Evolutionary conservation across 1,284 basidiomycete species (phyloP).

Genomic region (Gomphus sp.): DNA sequence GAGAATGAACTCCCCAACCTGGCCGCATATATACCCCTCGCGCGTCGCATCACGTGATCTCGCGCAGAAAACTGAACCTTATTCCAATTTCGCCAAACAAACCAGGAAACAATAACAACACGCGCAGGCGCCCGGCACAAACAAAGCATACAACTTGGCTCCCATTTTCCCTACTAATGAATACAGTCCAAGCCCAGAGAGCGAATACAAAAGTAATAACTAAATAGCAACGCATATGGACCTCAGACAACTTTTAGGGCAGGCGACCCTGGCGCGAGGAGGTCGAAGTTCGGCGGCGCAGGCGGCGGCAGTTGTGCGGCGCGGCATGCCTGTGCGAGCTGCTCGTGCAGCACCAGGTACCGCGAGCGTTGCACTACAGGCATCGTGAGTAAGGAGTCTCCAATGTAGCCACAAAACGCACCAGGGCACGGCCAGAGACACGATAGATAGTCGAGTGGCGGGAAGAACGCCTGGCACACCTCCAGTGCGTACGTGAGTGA

Average conservation of each 20-base stretch:
- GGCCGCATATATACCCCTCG: neutral
- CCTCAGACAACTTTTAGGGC: constrained; percentile 6
- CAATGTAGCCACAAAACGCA: constrained; percentile 21
- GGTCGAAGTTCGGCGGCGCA: constrained; percentile 11
- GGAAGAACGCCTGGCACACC: constrained; percentile 51
- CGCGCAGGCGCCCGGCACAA: neutral
- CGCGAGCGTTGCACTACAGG: constrained; percentile 42
- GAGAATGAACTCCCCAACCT: neutral
- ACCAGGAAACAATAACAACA: neutral
- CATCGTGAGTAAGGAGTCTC: neutral
- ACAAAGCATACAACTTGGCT: too few relatives aligned
- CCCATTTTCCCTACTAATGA: neutral
- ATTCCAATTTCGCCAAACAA: constrained; percentile 9
- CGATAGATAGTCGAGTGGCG: constrained; percentile 56
- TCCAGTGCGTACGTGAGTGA: constrained; percentile 54
- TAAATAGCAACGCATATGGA: neutral
- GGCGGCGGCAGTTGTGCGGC: constrained; percentile 34
- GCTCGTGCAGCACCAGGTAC: constrained; percentile 37
- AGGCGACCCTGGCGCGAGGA: constrained; percentile 8
- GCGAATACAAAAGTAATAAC: neutral
- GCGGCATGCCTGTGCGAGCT: constrained; percentile 38
- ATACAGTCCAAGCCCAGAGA: neutral
- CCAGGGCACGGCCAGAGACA: constrained; percentile 60
- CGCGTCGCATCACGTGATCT: neutral
- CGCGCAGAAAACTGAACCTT: neutral